Percentiles rank a stretch among this genome's conserved stretches.
These are phyloP conservation scores for Paracoccidioides lutzii DNA, from an alignment of 2,329 filamentous ascomycete species.

Conservation along the genomic window DNA sequence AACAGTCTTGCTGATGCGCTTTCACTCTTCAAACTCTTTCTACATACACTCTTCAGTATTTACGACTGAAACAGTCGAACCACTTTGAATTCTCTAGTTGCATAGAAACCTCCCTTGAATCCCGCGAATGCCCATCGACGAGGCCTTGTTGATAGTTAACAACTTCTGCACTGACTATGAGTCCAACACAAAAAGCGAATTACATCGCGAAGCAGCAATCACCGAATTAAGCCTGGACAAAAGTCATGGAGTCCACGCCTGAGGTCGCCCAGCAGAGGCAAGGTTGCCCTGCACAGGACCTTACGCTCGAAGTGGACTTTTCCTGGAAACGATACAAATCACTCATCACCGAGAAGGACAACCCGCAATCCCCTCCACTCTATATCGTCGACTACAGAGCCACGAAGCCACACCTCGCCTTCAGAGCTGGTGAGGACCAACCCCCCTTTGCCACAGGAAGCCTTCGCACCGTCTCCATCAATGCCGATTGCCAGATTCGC, in stretches of 20 bases:
- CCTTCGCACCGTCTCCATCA: constrained; percentile 16
- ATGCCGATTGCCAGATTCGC: constrained; percentile 18
- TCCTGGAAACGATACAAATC: constrained; percentile 17
- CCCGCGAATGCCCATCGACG: too few species aligned
- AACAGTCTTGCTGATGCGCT: too few species aligned
- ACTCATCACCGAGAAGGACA: constrained; percentile 12
- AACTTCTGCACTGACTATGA: too few species aligned
- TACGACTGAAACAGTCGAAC: too few species aligned
- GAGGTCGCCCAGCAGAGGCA: not conserved
- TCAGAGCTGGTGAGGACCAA: constrained; percentile 9
- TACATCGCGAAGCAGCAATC: too few species aligned
- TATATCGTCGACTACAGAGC: constrained; percentile 15
- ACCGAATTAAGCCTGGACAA: too few species aligned
- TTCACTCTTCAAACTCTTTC: too few species aligned
- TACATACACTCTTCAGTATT: too few species aligned
- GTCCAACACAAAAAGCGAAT: too few species aligned
- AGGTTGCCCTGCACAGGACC: not conserved
- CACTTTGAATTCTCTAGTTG: too few species aligned
- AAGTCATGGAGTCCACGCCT: not conserved
- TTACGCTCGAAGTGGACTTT: constrained; percentile 15
- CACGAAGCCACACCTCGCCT: constrained; percentile 12
- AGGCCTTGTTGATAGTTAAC: too few species aligned
- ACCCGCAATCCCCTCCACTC: constrained; percentile 9
- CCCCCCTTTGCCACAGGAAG: constrained; percentile 10
- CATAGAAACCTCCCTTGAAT: too few species aligned